phyloP scores from a whole-genome alignment of 2,329 filamentous ascomycete genomes.

The Esteya vermicola region DNA sequence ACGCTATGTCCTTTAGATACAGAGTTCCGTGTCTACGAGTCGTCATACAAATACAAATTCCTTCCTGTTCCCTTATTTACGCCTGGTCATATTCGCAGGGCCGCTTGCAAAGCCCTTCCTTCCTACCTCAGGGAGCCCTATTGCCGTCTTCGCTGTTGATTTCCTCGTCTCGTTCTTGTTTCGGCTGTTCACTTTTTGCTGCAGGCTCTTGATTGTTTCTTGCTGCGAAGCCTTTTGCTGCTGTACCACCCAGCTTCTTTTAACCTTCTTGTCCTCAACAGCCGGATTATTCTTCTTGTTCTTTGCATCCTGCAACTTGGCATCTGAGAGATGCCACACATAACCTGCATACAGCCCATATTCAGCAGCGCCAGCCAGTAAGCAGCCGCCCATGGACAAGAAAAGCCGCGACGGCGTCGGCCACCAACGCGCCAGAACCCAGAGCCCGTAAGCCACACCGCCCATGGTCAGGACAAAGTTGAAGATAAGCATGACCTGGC shows the following conservation, averaged over 20 bases:
- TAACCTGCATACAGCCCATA: slow-evolving; percentile 67
- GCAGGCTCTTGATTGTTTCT: slow-evolving; percentile 11
- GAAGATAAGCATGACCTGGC: slow-evolving; percentile 72
- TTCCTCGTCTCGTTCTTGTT: background rate
- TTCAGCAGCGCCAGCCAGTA: slow-evolving; percentile 60
- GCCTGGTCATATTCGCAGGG: no score
- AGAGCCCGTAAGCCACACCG: slow-evolving; percentile 62
- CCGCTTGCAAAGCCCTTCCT: no score
- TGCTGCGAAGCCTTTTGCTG: background rate
- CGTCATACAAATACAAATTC: no score
- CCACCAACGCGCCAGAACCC: slow-evolving; percentile 69
- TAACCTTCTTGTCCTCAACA: slow-evolving; percentile 43
- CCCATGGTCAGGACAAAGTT: slow-evolving; percentile 83
- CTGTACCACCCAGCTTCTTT: slow-evolving; percentile 54
- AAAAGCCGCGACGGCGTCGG: slow-evolving; percentile 55
- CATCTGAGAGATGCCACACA: slow-evolving; percentile 54
- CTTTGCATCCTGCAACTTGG: slow-evolving; percentile 46
- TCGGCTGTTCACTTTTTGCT: background rate
- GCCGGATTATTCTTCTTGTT: slow-evolving; percentile 44
- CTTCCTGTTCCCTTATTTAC: no score
- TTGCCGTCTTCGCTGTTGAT: no score
- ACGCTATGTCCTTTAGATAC: no score
- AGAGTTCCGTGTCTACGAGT: no score
- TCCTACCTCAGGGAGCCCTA: no score
- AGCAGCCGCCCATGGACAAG: slow-evolving; percentile 54